Percentiles rank a stretch among this genome's conserved stretches.
phyloP scores from a whole-genome alignment of 164 flowering plant species.

The Berberis vulgaris region DNA sequence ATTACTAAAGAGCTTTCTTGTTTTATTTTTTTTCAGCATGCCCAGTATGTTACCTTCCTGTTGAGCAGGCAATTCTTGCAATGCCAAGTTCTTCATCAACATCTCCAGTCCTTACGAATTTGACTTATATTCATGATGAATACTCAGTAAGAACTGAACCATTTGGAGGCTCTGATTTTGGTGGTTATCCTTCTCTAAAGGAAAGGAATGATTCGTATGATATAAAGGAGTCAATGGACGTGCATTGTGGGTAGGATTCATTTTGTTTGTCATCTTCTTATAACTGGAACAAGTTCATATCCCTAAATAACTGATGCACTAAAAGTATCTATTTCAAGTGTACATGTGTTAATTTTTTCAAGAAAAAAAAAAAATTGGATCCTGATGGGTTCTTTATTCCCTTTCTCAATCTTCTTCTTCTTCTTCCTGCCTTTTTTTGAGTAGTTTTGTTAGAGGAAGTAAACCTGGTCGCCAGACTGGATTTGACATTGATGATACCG shows the following conservation, averaged over 20 bases:
- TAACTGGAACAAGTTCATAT: background rate
- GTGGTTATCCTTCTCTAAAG: constrained; percentile 89
- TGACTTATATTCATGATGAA: constrained; percentile 58
- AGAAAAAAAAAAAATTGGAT: too few species aligned
- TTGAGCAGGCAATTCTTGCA: constrained; percentile 59
- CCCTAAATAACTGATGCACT: background rate
- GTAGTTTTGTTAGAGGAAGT: constrained; percentile 75
- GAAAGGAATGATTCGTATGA: constrained; percentile 76
- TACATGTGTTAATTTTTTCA: too few species aligned
- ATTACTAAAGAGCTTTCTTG: background rate
- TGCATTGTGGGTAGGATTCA: constrained; percentile 87
- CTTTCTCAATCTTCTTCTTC: too few species aligned
- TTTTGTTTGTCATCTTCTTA: background rate
- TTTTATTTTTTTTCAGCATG: constrained; percentile 54
- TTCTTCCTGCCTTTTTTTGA: background rate
- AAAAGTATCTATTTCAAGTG: too few species aligned
- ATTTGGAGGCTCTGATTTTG: constrained; percentile 89
- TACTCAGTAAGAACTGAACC: constrained; percentile 35
- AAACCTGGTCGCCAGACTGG: constrained; percentile 83
- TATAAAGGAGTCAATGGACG: constrained; percentile 80
- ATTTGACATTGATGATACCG: constrained; percentile 77
- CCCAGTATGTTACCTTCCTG: constrained; percentile 87
- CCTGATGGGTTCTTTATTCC: background rate
- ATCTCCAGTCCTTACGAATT: constrained; percentile 55
- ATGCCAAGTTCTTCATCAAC: constrained; percentile 60